These are phyloP conservation scores for Bassia scoparia DNA, from an alignment of 148 eudicot genomes.

Conservation along the genomic window DNA sequence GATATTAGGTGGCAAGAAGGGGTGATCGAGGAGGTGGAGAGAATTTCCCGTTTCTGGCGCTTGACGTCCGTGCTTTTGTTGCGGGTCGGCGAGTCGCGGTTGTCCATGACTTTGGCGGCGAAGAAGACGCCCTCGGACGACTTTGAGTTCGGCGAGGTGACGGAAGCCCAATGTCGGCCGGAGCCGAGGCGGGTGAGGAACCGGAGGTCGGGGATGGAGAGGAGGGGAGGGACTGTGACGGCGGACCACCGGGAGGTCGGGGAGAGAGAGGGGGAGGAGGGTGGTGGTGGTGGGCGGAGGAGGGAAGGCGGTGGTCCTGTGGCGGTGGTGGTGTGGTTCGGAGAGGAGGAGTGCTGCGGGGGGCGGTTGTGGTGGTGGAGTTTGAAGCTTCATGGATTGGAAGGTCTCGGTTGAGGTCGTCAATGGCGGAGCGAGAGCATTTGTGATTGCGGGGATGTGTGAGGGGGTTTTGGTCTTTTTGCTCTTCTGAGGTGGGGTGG, in stretches of 20 bases:
- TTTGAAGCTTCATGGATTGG: conserved; percentile 75
- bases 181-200: conserved; percentile 79
- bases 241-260: conserved; percentile 41
- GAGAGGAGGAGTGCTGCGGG: conserved; percentile 70
- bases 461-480: conserved; percentile 7
- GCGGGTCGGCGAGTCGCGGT: conserved; percentile 51
- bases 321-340: conserved; percentile 52
- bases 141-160: conserved; percentile 66
- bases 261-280: conserved; percentile 26
- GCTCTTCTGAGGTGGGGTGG: neutral
- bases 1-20: conserved; percentile 85
- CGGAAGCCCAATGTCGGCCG: conserved; percentile 90
- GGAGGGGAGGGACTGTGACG: conserved; percentile 17
- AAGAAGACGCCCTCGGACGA: conserved; percentile 37
- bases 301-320: conserved; percentile 40
- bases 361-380: conserved; percentile 57
- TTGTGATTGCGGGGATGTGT: neutral
- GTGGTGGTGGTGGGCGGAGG: conserved; percentile 22
- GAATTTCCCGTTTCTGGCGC: conserved; percentile 68
- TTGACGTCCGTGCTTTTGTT: conserved; percentile 68
- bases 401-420: conserved; percentile 69
- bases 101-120: conserved; percentile 93
- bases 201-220: conserved; percentile 60
- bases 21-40: conserved; percentile 74
- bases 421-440: conserved; percentile 27